Conservation (phyloP, 2,329 filamentous ascomycete species). For the Phaeosphaeriaceae sp. region DNA sequence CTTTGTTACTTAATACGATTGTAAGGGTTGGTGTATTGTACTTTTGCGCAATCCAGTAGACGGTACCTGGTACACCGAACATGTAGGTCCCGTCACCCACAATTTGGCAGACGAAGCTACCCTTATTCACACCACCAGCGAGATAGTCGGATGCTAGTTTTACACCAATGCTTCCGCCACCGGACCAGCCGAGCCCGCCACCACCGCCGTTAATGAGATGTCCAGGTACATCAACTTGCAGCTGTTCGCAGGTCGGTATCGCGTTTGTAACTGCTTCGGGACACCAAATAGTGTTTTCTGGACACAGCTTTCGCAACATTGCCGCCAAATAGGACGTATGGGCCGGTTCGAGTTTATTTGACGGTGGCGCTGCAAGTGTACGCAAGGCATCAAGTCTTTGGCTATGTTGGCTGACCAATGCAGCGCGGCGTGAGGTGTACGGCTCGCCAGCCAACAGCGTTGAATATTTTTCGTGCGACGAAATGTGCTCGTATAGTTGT, state of each 20-base stretch:
- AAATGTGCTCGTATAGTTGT: slow-evolving; percentile 71
- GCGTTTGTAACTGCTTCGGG: slow-evolving; percentile 81
- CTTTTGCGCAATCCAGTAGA: slow-evolving; percentile 72
- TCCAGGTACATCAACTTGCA: slow-evolving; percentile 70
- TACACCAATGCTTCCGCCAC: slow-evolving; percentile 75
- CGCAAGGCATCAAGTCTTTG: slow-evolving; percentile 66
- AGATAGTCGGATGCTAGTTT: slow-evolving; percentile 68
- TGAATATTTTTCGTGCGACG: slow-evolving; percentile 33
- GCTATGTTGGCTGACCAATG: slow-evolving; percentile 54
- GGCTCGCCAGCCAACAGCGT: neutral
- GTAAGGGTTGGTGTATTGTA: slow-evolving; percentile 71
- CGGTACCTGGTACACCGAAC: slow-evolving; percentile 68
- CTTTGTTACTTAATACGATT: slow-evolving; percentile 73
- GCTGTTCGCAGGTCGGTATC: slow-evolving; percentile 70
- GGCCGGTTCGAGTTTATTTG: slow-evolving; percentile 65
- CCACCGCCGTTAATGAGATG: slow-evolving; percentile 83
- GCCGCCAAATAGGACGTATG: slow-evolving; percentile 64
- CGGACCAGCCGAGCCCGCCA: slow-evolving; percentile 81
- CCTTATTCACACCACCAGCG: slow-evolving; percentile 45
- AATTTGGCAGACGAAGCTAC: slow-evolving; percentile 53
- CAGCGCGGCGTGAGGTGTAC: neutral
- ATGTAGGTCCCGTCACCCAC: slow-evolving; percentile 73
- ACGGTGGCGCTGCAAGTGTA: slow-evolving; percentile 59
- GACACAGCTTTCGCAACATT: slow-evolving; percentile 63
- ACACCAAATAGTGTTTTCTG: slow-evolving; percentile 73